Conservation (phyloP, 768 basidiomycete species). For the Boletus bicolor region DNA sequence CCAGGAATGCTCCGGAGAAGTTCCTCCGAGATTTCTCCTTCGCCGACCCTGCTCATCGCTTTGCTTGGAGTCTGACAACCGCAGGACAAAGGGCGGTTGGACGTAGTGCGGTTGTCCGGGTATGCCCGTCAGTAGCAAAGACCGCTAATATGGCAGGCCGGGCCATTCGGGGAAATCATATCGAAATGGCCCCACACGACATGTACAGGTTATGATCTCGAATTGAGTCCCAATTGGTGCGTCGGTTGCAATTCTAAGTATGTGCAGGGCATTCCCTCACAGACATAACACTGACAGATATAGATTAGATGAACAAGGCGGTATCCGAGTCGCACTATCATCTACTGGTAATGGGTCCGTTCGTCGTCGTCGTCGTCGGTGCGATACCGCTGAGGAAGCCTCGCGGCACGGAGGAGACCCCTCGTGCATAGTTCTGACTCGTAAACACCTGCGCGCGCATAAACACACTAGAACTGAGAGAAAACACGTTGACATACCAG, state of each 20-base stretch:
- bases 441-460: slow-evolving; percentile 61
- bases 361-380: slow-evolving; percentile 13
- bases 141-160: neutral
- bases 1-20: slow-evolving; percentile 9
- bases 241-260: slow-evolving; percentile 2
- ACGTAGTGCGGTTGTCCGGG: neutral
- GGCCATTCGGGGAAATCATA: too few relatives aligned
- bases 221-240: neutral
- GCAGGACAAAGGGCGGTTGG: neutral
- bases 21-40: slow-evolving; percentile 1
- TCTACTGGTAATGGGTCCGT: slow-evolving; percentile 12
- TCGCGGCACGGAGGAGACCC: slow-evolving; percentile 81
- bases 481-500: slow-evolving; percentile 52
- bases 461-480: neutral
- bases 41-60: neutral
- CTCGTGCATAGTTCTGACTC: slow-evolving; percentile 83
- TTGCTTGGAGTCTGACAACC: neutral
- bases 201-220: too few relatives aligned
- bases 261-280: neutral
- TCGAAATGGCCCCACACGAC: neutral
- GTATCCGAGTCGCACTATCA: slow-evolving; percentile 6
- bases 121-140: too few relatives aligned
- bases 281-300: neutral
- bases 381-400: slow-evolving; percentile 36
- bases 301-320: slow-evolving; percentile 6